phyloP scores from a whole-genome alignment of 140 eudicot genomes.

The Senecio squalidus region DNA sequence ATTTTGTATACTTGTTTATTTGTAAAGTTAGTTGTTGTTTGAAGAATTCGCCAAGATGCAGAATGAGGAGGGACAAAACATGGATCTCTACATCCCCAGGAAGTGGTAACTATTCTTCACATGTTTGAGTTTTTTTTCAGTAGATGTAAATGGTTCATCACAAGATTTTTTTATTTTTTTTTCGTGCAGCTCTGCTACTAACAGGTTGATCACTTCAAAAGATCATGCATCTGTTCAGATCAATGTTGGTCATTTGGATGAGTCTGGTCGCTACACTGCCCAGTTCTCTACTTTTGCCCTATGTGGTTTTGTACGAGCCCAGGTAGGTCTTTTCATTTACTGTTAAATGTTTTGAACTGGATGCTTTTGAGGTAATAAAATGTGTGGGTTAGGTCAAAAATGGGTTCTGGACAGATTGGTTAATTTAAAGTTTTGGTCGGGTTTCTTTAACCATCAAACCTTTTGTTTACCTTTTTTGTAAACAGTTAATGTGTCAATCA shows the following conservation, averaged over 20 bases:
- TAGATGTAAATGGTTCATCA: background rate
- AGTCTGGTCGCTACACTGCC: slow-evolving; percentile 43
- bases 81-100: slow-evolving; percentile 66
- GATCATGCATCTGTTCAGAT: slow-evolving; percentile 76
- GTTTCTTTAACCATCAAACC: no score
- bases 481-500: no score
- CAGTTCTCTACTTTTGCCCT: slow-evolving; percentile 58
- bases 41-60: slow-evolving; percentile 40
- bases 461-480: no score
- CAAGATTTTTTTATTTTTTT: background rate
- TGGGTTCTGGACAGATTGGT: no score
- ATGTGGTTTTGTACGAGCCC: slow-evolving; percentile 55
- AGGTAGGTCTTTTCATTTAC: slow-evolving; percentile 28
- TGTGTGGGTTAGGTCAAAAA: no score
- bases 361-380: no score
- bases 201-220: slow-evolving; percentile 51
- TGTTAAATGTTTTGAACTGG: no score
- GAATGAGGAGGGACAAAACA: slow-evolving; percentile 64
- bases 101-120: slow-evolving; percentile 35
- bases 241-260: slow-evolving; percentile 52
- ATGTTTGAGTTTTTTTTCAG: background rate
- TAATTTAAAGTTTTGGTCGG: no score
- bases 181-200: slow-evolving; percentile 15
- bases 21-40: background rate
- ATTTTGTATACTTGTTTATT: background rate